These are phyloP conservation scores for Selenicereus undatus DNA, from an alignment of 148 eudicot genomes.

Conservation along the genomic window DNA sequence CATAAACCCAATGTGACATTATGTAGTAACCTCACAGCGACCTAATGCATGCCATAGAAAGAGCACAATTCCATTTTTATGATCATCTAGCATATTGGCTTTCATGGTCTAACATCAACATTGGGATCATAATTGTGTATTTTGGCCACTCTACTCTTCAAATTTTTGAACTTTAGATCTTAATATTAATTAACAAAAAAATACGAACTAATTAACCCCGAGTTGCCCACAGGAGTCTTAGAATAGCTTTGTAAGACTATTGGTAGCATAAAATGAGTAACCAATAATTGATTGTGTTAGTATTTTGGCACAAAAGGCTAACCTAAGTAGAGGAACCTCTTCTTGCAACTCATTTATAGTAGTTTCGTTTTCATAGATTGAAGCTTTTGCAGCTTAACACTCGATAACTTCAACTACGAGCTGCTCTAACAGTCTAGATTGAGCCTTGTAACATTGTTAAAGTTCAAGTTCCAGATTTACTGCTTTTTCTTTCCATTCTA, in stretches of 20 bases:
- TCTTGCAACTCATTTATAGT: slow-evolving; percentile 43
- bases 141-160: no score
- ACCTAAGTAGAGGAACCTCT: slow-evolving; percentile 69
- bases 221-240: no score
- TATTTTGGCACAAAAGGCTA: slow-evolving; percentile 10
- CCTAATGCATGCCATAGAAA: slow-evolving; percentile 96
- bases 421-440: slow-evolving; percentile 82
- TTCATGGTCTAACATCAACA: no score
- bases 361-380: slow-evolving; percentile 74
- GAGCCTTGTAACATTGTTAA: slow-evolving; percentile 97
- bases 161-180: no score
- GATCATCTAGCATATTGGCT: no score
- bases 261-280: no score
- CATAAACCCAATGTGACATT: neutral
- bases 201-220: no score
- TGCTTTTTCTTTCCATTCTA: slow-evolving; percentile 96
- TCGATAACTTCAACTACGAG: slow-evolving; percentile 94
- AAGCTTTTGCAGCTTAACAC: slow-evolving; percentile 64
- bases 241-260: no score
- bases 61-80: no score
- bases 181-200: no score
- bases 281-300: no score
- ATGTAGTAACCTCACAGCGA: slow-evolving; percentile 68
- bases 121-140: no score
- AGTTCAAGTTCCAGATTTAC: slow-evolving; percentile 86